Evolutionary conservation across 306 rosid species (phyloP), one percentile per base, ranked within the genome.

Genomic region (Crotalaria pallida): DNA sequence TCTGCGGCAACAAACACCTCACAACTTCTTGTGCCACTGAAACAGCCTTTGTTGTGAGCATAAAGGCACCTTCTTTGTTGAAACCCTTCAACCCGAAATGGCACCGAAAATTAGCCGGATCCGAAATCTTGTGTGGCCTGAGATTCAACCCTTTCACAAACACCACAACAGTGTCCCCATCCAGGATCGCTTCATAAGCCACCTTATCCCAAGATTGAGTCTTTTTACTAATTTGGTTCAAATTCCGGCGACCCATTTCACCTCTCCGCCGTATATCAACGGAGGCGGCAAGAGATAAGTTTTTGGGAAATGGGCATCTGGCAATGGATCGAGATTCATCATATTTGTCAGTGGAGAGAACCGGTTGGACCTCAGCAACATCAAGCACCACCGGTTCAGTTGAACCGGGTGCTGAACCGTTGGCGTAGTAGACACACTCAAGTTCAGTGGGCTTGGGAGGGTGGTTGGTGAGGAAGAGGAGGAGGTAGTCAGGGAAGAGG

Each of bases 81-180:
- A 63, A 78, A 33, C 71, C 77, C 18, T 38, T 72, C 11, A 86
- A 10, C 56, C 85, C 90, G 38, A 91, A 95, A 27, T 83, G 96
- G 76, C 99, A 95, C 10, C 81, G 69, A 60, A 89, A 79, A 19
- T 60, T 78, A 26, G 84, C 67, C 18, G 97, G 97, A 79, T 95
- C 86, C n/a, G 97, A 86, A 40, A 76, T 80, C 89, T 48, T 84
- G 65, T 95, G 96, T 0, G 96, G 97, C 16, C 83, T 67, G 29
- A 95, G 99, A 72, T 87, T 95, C 79, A 95, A 21, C 9, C 99
- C 99, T 77, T 95, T 95, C 6, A 77, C 91, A 58, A 95, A 95
- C 53, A 89, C 92, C 27, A 88, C 88, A 36, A 72, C 96, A 1
- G 88, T 87, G 31, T 87, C 86, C 9, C 82, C 89, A 17, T 95